Conservation (phyloP, 805 yeast genomes). For the Saturnispora galanensis region DNA sequence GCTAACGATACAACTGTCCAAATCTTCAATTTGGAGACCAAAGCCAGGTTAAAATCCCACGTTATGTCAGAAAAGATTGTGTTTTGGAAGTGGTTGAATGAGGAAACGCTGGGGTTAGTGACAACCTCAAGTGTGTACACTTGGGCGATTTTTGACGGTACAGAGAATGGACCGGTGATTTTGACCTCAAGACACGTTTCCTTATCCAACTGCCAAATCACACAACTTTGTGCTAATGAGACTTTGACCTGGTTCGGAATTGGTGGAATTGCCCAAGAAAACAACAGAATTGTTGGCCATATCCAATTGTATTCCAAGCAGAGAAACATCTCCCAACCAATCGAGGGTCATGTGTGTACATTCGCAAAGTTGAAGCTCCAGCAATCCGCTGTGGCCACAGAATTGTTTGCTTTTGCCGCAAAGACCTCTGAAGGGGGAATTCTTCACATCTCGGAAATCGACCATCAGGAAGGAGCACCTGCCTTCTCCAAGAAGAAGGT, state of each 20-base stretch:
- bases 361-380: conserved; percentile 71
- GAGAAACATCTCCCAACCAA: conserved; percentile 89
- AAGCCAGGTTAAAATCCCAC: conserved; percentile 82
- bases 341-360: conserved; percentile 94
- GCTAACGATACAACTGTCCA: conserved; percentile 96
- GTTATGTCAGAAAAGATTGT: conserved; percentile 82
- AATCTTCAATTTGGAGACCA: conserved; percentile 79
- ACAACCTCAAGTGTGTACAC: conserved; percentile 66
- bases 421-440: conserved; percentile 76
- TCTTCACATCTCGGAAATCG: conserved; percentile 91
- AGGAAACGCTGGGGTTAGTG: conserved; percentile 68
- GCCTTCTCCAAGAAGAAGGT: conserved; percentile 78
- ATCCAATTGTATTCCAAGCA: conserved; percentile 84
- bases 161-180: conserved; percentile 70
- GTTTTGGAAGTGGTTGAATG: conserved; percentile 90
- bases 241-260: conserved; percentile 88
- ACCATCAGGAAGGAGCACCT: conserved; percentile 81
- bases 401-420: conserved; percentile 88
- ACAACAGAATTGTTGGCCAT: conserved; percentile 91
- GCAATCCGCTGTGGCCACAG: conserved; percentile 67
- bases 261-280: conserved; percentile 90
- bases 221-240: conserved; percentile 76
- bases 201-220: conserved; percentile 74
- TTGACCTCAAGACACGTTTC: conserved; percentile 78
- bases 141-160: conserved; percentile 79